Base-by-base conservation (phyloP, 495 filamentous ascomycete species). In the Amphirosellinia nigrospora region DNA sequence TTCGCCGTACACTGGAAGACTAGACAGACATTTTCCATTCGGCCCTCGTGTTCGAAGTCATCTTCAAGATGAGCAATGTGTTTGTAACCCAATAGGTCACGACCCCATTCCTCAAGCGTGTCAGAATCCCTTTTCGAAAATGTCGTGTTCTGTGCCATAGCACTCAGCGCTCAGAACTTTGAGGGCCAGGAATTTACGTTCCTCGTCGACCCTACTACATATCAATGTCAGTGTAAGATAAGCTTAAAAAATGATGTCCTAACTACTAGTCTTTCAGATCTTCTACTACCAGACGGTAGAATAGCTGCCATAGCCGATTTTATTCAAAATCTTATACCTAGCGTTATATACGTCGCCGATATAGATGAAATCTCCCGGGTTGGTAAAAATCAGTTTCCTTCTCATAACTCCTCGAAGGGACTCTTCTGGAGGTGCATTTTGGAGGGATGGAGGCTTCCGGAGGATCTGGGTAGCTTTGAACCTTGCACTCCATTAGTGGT, bases 41-140 rank as follows among this genome's bases (percentile, higher is more conserved):
- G 70, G 72, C 8, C 75, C 10, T 70, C 13, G 21, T 81, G 38
- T 28, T 71, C 43, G 62, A 83, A 83, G 19, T 75, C 62, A 69
- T 82, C 79, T 3, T 80, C 66, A 15, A 80, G 72, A 38, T 59
- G 55, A 19, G 32, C 19, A 13, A 59, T 36, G 32, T 59, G 32
- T 1, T 21, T 34, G 32, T 59, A 59, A 13, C 55, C 55, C 15
- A 21, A 1, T 9, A n/a, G 16, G 1, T 5, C 11, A 21, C 32
- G 55, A 11, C 23, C 19, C 32, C 55, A 11, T 59, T 32, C 21
- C 32, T 59, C 32, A 59, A 32, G 1, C 21, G 55, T 2, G 19
- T 36, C 32, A 59, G 15, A 36, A 59, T 38, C 8, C 38, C 19
- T 21, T 59, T 10, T 59, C 55, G 19, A 59, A 59, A 34, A 59